Conservation (phyloP, 2,329 filamentous ascomycete species). For the Aquanectria penicillioides region DNA sequence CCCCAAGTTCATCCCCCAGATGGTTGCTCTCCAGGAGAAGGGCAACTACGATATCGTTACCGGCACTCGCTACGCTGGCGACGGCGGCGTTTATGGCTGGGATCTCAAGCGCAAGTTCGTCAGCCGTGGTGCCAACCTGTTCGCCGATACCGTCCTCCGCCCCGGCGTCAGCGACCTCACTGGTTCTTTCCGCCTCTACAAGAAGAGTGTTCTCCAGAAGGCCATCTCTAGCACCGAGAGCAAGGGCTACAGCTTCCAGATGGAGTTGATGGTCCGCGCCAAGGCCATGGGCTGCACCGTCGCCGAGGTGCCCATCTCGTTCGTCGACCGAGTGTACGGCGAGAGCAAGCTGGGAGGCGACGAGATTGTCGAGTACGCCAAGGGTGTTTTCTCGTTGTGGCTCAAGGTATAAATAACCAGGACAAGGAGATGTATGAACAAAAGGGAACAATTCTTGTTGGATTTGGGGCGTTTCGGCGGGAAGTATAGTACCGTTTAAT, state of each 20-base stretch:
- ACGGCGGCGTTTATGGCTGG: constrained; percentile 95
- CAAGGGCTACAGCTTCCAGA: constrained; percentile 99
- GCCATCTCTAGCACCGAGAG: constrained; percentile 91
- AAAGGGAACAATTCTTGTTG: constrained; percentile 36
- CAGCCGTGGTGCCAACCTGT: constrained; percentile 89
- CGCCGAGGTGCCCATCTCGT: constrained; percentile 94
- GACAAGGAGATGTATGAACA: constrained; percentile 30
- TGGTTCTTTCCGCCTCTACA: constrained; percentile 94
- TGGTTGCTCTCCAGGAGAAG: constrained; percentile 83
- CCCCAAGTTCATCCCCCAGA: constrained; percentile 97
- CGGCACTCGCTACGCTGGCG: constrained; percentile 90
- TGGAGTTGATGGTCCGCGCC: constrained; percentile 98
- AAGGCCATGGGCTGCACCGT: constrained; percentile 96
- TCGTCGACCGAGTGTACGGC: constrained; percentile 94
- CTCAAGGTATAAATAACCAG: constrained; percentile 69
- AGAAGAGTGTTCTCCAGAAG: constrained; percentile 87
- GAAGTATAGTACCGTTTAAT: constrained; percentile 45
- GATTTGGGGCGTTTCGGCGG: constrained; percentile 44
- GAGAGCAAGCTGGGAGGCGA: constrained; percentile 94
- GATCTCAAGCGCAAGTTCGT: constrained; percentile 91
- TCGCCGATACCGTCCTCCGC: constrained; percentile 92
- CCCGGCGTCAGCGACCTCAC: constrained; percentile 96
- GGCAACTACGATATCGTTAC: constrained; percentile 96
- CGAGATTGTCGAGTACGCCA: constrained; percentile 96
- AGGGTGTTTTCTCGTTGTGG: constrained; percentile 83